These are phyloP conservation scores for Musa beccarii DNA, from an alignment of 176 grass and related monocot species.

Conservation along the genomic window DNA sequence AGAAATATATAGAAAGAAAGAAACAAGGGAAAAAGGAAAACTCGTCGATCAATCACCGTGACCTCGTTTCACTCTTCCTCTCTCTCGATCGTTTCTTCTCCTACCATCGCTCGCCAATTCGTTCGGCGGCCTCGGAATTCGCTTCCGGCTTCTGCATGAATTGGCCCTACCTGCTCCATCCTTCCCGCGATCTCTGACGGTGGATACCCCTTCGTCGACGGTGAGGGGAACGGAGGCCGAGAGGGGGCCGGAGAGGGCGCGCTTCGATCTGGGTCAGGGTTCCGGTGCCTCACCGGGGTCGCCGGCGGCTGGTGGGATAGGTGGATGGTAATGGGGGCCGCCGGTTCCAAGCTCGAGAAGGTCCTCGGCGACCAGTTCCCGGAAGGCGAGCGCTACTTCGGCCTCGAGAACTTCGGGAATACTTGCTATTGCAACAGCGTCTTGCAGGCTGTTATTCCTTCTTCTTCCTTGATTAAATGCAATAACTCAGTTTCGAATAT, in stretches of 20 bases:
- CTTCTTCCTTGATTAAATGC: neutral
- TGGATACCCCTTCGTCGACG: neutral
- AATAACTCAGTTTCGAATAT: too few relatives aligned
- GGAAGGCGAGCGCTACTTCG: slow-evolving; percentile 19
- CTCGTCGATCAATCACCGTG: too few relatives aligned
- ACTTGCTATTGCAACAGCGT: slow-evolving; percentile 23
- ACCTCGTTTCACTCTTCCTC: too few relatives aligned
- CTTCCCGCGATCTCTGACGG: neutral
- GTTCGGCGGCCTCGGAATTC: too few relatives aligned
- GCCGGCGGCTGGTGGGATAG: neutral
- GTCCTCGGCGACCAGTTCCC: slow-evolving; percentile 24
- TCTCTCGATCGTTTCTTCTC: too few relatives aligned
- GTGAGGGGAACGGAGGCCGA: neutral
- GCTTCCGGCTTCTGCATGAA: too few relatives aligned
- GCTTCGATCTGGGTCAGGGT: neutral
- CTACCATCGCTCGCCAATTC: too few relatives aligned
- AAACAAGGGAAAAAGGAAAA: too few relatives aligned
- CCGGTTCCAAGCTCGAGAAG: slow-evolving; percentile 24
- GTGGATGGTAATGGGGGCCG: slow-evolving; percentile 21
- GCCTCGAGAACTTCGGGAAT: slow-evolving; percentile 17
- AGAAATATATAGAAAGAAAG: too few relatives aligned
- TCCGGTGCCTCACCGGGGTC: neutral
- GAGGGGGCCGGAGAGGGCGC: neutral
- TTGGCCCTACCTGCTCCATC: too few relatives aligned
- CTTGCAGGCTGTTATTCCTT: slow-evolving; percentile 6